phyloP scores from a whole-genome alignment of 2,329 filamentous ascomycete genomes.

The Xylaria hypoxylon region DNA sequence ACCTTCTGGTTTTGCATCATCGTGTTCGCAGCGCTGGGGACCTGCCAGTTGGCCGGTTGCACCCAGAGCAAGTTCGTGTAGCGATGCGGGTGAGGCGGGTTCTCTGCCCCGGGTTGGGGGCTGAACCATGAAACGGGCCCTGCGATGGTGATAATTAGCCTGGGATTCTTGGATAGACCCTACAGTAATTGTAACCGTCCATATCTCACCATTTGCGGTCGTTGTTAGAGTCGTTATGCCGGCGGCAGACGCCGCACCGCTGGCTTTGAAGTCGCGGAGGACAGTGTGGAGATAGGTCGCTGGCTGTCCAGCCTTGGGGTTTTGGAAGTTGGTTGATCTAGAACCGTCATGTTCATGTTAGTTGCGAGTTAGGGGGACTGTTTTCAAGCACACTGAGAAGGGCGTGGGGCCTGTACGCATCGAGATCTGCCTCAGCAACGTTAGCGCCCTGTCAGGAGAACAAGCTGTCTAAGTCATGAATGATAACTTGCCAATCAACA shows the following conservation, averaged over 20 bases:
- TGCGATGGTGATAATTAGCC: conserved; percentile 29
- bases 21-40: conserved; percentile 48
- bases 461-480: neutral
- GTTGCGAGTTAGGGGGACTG: conserved; percentile 7
- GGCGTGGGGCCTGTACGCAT: conserved; percentile 43
- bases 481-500: conserved; percentile 45
- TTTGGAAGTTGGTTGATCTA: conserved; percentile 49
- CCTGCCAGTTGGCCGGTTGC: conserved; percentile 51
- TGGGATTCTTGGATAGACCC: neutral
- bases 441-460: conserved; percentile 33
- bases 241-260: conserved; percentile 37
- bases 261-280: conserved; percentile 49
- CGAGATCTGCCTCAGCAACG: conserved; percentile 43
- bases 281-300: conserved; percentile 50
- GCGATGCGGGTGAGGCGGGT: conserved; percentile 53
- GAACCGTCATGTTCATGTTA: conserved; percentile 15
- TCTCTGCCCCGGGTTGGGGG: conserved; percentile 52
- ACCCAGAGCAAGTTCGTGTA: conserved; percentile 55
- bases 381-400: neutral
- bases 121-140: conserved; percentile 48
- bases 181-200: neutral
- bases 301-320: conserved; percentile 44
- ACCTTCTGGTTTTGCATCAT: conserved; percentile 50
- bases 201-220: conserved; percentile 23
- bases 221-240: conserved; percentile 44